Evolutionary conservation across 805 yeast species (phyloP), one percentile per base, ranked within the genome.

Genomic region (Nakazawaea anatomiae): DNA sequence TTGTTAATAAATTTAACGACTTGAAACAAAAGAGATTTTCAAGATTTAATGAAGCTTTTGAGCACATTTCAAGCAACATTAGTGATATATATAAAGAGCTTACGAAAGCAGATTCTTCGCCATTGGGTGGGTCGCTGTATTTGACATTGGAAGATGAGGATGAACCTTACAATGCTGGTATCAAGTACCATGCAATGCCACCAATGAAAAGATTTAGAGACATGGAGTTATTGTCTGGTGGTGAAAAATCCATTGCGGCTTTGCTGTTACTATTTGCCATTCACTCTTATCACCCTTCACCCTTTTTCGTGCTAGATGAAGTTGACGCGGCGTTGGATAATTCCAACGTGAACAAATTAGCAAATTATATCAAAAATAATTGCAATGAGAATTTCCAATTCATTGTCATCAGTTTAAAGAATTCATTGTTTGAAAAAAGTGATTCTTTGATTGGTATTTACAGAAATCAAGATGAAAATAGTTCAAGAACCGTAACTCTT

Each of bases 301-400:
- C 99, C 34, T 94, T 94, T 64, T 92, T 94, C 63, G 96, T 94
- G 0, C 71, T 94, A 42, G 99, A 94, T 65, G 99, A 94, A 68
- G 90, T 94, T n/a, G 99, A 94, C 69, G 98, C 99, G 0, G 98
- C 98, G 0, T 76, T 94, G 53, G 99, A 94, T 67, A 84, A 87
- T 53, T 82, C 89, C 28, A 94, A 94, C 61, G 97, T 94, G 28
- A 80, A 80, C 49, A 81, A 82, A 60, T 83, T 94, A 52, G 97
- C 97, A n/a, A 82, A 81, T 53, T 94, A 91, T 63, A 89, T 94
- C 54, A 76, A 76, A 47, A 79, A 77, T 54, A 83, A 86, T 58
- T 83, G 92, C 2, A 85, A 89, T 29, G 86, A 89, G 1, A 76
- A 80, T 42, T 82, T 89, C 64, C 99, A 94, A 63, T 89, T 92